Evolutionary conservation across 345 rosid species (phyloP).

Genomic region (Dovyalis caffra): DNA sequence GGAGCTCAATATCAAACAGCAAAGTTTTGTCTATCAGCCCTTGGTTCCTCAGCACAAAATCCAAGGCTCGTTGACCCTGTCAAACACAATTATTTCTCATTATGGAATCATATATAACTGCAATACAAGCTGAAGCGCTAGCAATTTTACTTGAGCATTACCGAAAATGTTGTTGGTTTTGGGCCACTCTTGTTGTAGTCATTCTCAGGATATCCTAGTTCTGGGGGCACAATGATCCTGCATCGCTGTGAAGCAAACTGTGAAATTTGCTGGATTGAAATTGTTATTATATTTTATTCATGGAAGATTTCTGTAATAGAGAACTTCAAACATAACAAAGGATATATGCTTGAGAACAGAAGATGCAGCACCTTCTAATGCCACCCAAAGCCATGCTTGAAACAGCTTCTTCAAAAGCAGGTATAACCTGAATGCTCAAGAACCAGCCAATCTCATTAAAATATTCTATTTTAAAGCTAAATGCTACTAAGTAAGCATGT

Average conservation of each 20-base stretch:
- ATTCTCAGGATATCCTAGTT: conserved; percentile 88
- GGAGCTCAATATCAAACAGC: conserved; percentile 89
- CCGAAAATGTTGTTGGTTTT: conserved; percentile 85
- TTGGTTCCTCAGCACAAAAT: conserved; percentile 92
- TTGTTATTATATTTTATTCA: not conserved
- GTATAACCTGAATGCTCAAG: conserved; percentile 67
- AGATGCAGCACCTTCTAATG: conserved; percentile 68
- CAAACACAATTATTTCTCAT: conserved; percentile 4
- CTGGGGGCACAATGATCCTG: conserved; percentile 97
- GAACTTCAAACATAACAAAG: conserved; percentile 1
- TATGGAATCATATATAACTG: not conserved
- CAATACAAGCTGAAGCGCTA: not conserved
- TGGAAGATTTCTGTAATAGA: conserved; percentile 1
- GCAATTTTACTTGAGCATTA: conserved; percentile 31
- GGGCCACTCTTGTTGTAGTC: conserved; percentile 83
- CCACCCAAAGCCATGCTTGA: conserved; percentile 88
- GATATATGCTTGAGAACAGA: conserved; percentile 12
- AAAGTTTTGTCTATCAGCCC: conserved; percentile 94
- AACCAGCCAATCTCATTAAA: conserved; percentile 14
- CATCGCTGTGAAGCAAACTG: conserved; percentile 45
- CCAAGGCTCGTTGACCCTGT: conserved; percentile 95
- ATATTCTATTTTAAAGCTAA: not conserved
- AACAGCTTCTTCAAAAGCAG: conserved; percentile 94
- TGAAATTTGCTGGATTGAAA: conserved; percentile 22
- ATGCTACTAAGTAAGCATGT: not conserved